Evolutionary conservation across 2,329 filamentous ascomycete genomes (phyloP), one percentile per base, ranked within the genome.

Genomic region (Teratosphaeriaceae sp.): DNA sequence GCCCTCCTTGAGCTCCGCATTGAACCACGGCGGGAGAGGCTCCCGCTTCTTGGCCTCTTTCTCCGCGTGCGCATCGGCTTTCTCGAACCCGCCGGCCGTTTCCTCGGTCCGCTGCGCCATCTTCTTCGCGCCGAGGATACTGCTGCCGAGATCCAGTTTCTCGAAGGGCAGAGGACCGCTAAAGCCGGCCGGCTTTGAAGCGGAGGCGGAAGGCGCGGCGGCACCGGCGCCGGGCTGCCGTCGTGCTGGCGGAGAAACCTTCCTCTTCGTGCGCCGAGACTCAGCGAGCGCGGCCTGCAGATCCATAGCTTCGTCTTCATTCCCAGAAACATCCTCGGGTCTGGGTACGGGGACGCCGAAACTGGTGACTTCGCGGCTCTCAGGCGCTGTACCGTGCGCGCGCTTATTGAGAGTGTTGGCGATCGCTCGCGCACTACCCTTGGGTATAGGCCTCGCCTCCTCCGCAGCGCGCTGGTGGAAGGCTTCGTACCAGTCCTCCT

Each of bases 131-230:
- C 67, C 70, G 12, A 69, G 61, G 9, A 70, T 63, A 26, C 78
- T 82, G 40, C 78, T 81, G 34, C 84, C 80, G 1, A 95, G 73
- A 58, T 88, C 75, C 5, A 83, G 67, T 39, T 75, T 90, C 54
- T 95, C 88, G 57, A 98, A 98, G 0, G 92, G 92, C 4, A 98
- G 65, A 0, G 89, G 88, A 0, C 90, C 90, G 51, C 79, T 78
- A 57, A 94, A 85, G 15, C 55, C 45, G 2, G 64, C 67, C 40
- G 78, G 72, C 53, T 75, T 70, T 38, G 78, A 80, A 8, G 73
- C 52, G 16, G 54, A 46, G 29, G 37, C 24, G 5, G n/a, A 4
- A 18, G 35, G 6, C 12, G 22, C n/a, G n/a, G n/a, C 9, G 24
- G 35, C 20, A 23, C n/a, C 19, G 7, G n/a, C 16, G 15, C 16